Evolutionary conservation across 2,329 filamentous ascomycete species (phyloP), one percentile per base, ranked within the genome.

Genomic region (Microcera coccophila): DNA sequence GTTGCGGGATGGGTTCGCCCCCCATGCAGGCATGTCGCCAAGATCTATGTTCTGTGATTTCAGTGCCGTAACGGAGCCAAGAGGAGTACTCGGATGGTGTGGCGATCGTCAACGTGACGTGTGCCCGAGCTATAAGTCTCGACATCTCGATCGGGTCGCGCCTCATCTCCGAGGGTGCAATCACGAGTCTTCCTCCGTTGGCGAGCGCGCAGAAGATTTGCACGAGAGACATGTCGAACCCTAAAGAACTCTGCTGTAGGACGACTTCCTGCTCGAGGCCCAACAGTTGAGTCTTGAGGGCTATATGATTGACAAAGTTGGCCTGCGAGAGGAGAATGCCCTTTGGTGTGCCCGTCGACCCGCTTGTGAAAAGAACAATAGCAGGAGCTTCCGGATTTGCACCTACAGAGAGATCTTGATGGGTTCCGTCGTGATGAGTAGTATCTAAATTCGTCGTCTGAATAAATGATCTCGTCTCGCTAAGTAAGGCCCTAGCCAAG

Each of bases 321-420:
- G 21, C 37, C 34, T 69, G 64, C 1, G 31, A 42, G 5, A 71
- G 44, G 1, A 59, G 21, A 14, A 73, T 62, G 2, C 70, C 70
- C 53, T 74, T 75, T 2, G 72, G 71, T 0, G 36, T 53, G 26
- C 64, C 58, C 11, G 65, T 61, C 4, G 55, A 54, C 31, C 63
- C 55, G 38, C 61, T 59, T 19, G 59, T 60, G 53, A 56, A 72
- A 3, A 70, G 44, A 5, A 53, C 42, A 12, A n/a, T 14, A 8
- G 41, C 41, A 2, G 36, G 11, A 18, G 38, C 21, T 4, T 2
- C 42, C 28, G 5, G 10, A 12, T 43, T 22, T 4, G 21, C 36
- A 4, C 3, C 5, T 8, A 33, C 10, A 28, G 20, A 4, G 21
- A 18, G 7, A 36, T 9, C 21, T 7, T 18, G 5, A 18, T 18